Percentiles rank a stretch among this genome's conserved stretches.
Conservation (phyloP, 2,329 filamentous ascomycete genomes). For the Cladosporium cucumerinum region DNA sequence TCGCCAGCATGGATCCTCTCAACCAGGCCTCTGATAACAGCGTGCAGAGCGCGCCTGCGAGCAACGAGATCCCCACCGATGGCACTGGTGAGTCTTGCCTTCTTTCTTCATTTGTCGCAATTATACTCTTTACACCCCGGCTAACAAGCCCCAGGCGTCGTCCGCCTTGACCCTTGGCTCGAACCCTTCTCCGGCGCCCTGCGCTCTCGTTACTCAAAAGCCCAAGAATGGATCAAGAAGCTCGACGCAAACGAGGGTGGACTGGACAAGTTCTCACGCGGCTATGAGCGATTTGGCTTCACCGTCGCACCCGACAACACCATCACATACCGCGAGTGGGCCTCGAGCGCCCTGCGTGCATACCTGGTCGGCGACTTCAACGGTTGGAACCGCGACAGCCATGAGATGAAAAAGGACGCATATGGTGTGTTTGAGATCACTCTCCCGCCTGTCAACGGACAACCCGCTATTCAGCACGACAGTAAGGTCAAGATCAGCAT, state of each 20-base stretch:
- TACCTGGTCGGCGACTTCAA: slow-evolving; percentile 96
- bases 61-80: slow-evolving; percentile 59
- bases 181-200: slow-evolving; percentile 77
- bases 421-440: slow-evolving; percentile 86
- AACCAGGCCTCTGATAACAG: slow-evolving; percentile 47
- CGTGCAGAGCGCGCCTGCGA: slow-evolving; percentile 44
- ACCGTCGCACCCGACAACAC: slow-evolving; percentile 77
- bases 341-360: slow-evolving; percentile 80
- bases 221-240: slow-evolving; percentile 80
- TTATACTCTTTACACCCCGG: not conserved
- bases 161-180: slow-evolving; percentile 85
- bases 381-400: slow-evolving; percentile 77
- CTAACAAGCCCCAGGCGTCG: slow-evolving; percentile 61
- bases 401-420: slow-evolving; percentile 80
- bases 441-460: slow-evolving; percentile 71
- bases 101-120: not conserved
- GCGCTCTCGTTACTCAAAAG: slow-evolving; percentile 70
- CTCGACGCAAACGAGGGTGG: slow-evolving; percentile 84
- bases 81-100: slow-evolving; percentile 61
- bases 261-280: slow-evolving; percentile 85
- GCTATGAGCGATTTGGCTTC: slow-evolving; percentile 82
- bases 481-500: slow-evolving; percentile 94
- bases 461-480: slow-evolving; percentile 81
- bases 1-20: slow-evolving; percentile 35
- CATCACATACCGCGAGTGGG: slow-evolving; percentile 93